phyloP scores from a whole-genome alignment of 805 yeast genomes.

The Vanderwaltozyma verrucispora region DNA sequence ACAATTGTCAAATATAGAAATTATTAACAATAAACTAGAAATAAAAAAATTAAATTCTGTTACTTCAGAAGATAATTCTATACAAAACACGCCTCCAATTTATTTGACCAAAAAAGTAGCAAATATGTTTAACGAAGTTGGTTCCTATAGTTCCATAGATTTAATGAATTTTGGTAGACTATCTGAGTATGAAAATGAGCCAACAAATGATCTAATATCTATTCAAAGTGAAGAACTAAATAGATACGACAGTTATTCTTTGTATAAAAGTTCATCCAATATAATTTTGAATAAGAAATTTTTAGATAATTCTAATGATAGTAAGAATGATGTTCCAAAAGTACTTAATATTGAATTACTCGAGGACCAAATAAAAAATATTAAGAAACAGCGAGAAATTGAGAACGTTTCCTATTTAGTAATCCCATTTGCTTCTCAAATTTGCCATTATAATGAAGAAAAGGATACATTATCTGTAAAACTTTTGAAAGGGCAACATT shows the following conservation, averaged over 20 bases:
- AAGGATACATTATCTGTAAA: not conserved
- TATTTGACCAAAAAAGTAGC: slow-evolving; percentile 3
- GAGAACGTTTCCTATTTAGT: not conserved
- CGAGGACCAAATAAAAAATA: not conserved
- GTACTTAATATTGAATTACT: no score
- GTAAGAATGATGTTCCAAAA: no score
- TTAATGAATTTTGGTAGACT: not conserved
- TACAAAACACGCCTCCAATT: slow-evolving; percentile 7
- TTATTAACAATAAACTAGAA: not conserved
- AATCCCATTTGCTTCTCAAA: slow-evolving; percentile 1
- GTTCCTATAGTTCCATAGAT: not conserved
- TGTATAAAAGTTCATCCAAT: no score
- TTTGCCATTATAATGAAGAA: not conserved
- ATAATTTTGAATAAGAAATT: no score
- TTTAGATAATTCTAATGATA: no score
- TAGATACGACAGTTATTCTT: no score
- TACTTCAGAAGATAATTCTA: not conserved
- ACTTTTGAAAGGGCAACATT: no score
- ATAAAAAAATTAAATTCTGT: not conserved
- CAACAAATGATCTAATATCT: not conserved
- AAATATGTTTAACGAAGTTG: not conserved
- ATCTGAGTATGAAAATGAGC: not conserved
- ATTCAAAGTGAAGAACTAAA: not conserved
- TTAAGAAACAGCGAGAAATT: not conserved
- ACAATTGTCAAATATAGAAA: not conserved